These are phyloP conservation scores for Meyerozyma smithsonii DNA, from an alignment of 1,139 yeast species.

Conservation along the genomic window DNA sequence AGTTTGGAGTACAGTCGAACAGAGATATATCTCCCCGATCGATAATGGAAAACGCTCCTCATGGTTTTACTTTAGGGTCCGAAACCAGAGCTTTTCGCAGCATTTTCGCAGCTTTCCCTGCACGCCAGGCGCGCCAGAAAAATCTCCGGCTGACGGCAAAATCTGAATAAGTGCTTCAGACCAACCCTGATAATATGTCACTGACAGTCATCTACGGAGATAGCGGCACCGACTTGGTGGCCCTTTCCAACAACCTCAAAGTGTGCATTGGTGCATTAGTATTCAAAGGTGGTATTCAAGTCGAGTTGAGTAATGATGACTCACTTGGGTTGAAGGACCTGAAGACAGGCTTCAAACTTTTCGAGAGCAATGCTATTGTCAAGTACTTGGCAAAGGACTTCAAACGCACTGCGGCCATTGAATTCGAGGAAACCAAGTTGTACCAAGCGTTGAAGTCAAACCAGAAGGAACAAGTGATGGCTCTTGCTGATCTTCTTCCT, in stretches of 20 bases:
- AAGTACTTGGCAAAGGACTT: slow-evolving; percentile 57
- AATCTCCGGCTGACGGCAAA: not conserved
- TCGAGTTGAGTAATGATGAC: slow-evolving; percentile 26
- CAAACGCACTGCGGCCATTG: slow-evolving; percentile 18
- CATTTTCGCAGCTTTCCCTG: not conserved
- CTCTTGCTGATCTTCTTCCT: slow-evolving; percentile 10
- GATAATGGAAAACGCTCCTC: not conserved
- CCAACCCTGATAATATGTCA: not conserved
- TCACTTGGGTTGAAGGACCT: slow-evolving; percentile 31
- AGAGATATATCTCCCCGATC: not conserved
- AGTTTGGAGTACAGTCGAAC: not conserved
- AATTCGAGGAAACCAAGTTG: slow-evolving; percentile 28
- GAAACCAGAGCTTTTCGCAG: not conserved
- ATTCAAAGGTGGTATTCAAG: slow-evolving; percentile 26
- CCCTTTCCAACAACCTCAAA: slow-evolving; percentile 56
- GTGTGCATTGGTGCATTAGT: slow-evolving; percentile 49
- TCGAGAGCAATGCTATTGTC: slow-evolving; percentile 81
- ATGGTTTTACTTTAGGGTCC: not conserved
- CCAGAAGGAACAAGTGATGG: slow-evolving; percentile 19
- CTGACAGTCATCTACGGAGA: slow-evolving; percentile 7
- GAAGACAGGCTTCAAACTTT: slow-evolving; percentile 44
- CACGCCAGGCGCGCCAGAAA: not conserved
- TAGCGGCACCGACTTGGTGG: slow-evolving; percentile 17
- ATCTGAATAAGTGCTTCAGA: not conserved
- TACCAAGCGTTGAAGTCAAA: slow-evolving; percentile 30